Evolutionary conservation across 306 rosid species (phyloP).

Genomic region (Lagenaria siceraria): DNA sequence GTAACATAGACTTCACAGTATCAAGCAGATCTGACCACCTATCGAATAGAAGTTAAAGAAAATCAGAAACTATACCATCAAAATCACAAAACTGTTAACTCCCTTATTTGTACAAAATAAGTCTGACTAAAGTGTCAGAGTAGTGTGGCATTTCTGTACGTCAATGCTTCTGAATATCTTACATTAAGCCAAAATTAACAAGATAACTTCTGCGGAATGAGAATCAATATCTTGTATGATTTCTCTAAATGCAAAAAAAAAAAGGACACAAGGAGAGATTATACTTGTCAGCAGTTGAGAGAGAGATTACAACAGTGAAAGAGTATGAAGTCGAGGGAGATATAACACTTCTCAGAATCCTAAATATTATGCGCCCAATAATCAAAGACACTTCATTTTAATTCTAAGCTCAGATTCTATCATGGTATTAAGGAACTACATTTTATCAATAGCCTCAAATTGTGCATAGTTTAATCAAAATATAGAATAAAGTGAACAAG

Average conservation of each 20-base stretch:
- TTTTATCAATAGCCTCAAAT: background rate
- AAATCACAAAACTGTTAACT: background rate
- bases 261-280: background rate
- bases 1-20: slow-evolving; percentile 77
- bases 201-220: background rate
- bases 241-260: background rate
- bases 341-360: background rate
- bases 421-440: background rate
- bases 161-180: background rate
- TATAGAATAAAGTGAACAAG: background rate
- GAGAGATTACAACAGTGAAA: background rate
- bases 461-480: background rate
- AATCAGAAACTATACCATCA: background rate
- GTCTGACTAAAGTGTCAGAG: background rate
- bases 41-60: slow-evolving; percentile 9
- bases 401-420: background rate
- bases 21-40: slow-evolving; percentile 86
- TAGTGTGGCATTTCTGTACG: background rate
- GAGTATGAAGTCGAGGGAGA: background rate
- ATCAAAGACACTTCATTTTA: background rate
- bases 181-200: background rate
- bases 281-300: background rate
- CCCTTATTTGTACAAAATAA: background rate
- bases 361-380: background rate
- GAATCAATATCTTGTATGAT: background rate